These are phyloP conservation scores for Fraxinus baroniana DNA, from an alignment of 305 asterid species.

Conservation along the genomic window DNA sequence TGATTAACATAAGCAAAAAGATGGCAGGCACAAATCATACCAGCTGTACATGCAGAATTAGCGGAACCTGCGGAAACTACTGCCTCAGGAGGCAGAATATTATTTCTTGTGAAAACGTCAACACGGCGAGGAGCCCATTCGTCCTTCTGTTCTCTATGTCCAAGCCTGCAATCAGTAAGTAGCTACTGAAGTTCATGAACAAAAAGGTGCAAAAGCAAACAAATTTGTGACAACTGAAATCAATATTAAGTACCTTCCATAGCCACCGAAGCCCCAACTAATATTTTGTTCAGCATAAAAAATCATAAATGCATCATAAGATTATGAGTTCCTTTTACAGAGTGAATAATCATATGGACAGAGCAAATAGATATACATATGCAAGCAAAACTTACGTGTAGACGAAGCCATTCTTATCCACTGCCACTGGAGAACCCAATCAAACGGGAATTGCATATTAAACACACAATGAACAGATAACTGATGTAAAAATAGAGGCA, in stretches of 20 bases:
- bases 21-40: conserved; percentile 36
- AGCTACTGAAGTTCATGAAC: conserved; percentile 24
- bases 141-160: conserved; percentile 97
- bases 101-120: conserved; percentile 81
- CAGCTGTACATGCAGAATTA: conserved; percentile 93
- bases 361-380: conserved; percentile 8
- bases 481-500: not conserved
- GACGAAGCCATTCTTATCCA: conserved; percentile 79
- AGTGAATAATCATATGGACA: not conserved
- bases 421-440: conserved; percentile 70
- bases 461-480: conserved; percentile 4
- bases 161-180: conserved; percentile 63
- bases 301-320: conserved; percentile 6
- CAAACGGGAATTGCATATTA: conserved; percentile 18
- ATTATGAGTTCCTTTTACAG: conserved; percentile 4
- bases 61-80: conserved; percentile 85
- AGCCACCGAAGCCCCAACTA: conserved; percentile 99
- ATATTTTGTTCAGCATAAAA: conserved; percentile 19
- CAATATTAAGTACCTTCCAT: conserved; percentile 70
- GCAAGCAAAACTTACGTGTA: conserved; percentile 79
- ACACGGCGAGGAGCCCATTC: conserved; percentile 82
- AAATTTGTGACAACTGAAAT: not conserved
- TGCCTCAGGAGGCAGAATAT: conserved; percentile 77
- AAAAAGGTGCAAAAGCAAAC: conserved; percentile 18
- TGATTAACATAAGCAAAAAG: not conserved